phyloP scores from a whole-genome alignment of 305 asterid genomes.

The Fraxinus latifolia region DNA sequence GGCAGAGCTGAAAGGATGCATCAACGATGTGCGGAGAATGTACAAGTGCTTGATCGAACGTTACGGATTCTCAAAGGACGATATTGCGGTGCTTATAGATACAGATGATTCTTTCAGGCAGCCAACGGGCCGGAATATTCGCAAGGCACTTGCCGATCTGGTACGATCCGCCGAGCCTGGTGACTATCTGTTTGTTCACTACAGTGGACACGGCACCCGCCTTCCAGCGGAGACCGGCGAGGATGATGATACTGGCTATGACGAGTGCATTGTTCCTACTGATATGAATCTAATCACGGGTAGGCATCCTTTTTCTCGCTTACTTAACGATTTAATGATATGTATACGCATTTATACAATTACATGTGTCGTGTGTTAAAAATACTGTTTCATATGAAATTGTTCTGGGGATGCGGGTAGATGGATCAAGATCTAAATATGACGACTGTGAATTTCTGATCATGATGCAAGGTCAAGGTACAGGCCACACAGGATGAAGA shows the following conservation, averaged over 20 bases:
- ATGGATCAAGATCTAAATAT: background rate
- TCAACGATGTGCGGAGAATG: constrained; percentile 86
- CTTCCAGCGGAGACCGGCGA: constrained; percentile 95
- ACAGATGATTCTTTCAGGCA: constrained; percentile 63
- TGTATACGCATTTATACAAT: background rate
- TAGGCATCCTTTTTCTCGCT: constrained; percentile 15
- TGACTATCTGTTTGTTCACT: constrained; percentile 74
- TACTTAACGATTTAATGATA: background rate
- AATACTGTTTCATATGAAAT: background rate
- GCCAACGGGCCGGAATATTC: constrained; percentile 87
- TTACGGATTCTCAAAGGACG: constrained; percentile 74
- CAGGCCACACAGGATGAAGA: background rate
- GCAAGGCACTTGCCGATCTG: constrained; percentile 64
- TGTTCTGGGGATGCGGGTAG: background rate
- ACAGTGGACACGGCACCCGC: constrained; percentile 91
- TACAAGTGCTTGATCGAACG: constrained; percentile 59
- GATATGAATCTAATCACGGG: constrained; percentile 91
- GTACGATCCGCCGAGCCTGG: constrained; percentile 58
- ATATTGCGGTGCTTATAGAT: constrained; percentile 68
- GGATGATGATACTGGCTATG: constrained; percentile 87
- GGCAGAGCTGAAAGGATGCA: constrained; percentile 89
- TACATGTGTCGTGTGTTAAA: background rate
- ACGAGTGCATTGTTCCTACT: constrained; percentile 82
- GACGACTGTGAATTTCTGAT: background rate
- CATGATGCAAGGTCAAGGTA: background rate